Evolutionary conservation across 1,284 basidiomycete genomes (phyloP).

Genomic region (Apiotrichum domesticum): DNA sequence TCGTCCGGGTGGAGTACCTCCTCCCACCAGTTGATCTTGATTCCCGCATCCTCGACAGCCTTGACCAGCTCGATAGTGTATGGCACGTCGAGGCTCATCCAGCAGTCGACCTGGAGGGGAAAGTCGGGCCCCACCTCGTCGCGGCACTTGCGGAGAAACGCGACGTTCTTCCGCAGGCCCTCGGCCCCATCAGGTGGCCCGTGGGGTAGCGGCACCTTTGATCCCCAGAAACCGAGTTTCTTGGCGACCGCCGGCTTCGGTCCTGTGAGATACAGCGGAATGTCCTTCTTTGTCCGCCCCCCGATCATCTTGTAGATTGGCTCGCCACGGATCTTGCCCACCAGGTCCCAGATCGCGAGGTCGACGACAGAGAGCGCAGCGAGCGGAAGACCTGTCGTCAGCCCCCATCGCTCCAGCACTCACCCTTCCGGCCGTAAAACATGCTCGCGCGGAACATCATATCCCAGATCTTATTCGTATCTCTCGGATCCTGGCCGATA

Average conservation of each 20-base stretch:
- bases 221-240: conserved; percentile 53
- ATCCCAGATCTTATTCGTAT: conserved; percentile 52
- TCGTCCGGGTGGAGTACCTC: conserved; percentile 53
- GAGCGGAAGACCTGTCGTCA: conserved; percentile 47
- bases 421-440: conserved; percentile 54
- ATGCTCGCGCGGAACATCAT: conserved; percentile 50
- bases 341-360: conserved; percentile 53
- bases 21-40: conserved; percentile 55
- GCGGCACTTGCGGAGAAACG: conserved; percentile 49
- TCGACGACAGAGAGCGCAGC: conserved; percentile 53
- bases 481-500: conserved; percentile 52
- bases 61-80: conserved; percentile 52
- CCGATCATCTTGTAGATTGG: conserved; percentile 57
- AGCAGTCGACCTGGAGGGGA: conserved; percentile 54
- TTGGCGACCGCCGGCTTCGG: conserved; percentile 50
- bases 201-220: conserved; percentile 52
- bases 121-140: conserved; percentile 49
- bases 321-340: conserved; percentile 54
- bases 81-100: conserved; percentile 49
- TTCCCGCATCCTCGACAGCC: conserved; percentile 48
- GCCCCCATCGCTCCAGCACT: conserved; percentile 4
- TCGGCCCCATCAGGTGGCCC: conserved; percentile 50
- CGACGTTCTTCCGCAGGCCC: conserved; percentile 52
- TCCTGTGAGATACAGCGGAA: conserved; percentile 54
- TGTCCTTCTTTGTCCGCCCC: conserved; percentile 51